Conservation (phyloP, 768 basidiomycete genomes). For the Sutorius australiensis region DNA sequence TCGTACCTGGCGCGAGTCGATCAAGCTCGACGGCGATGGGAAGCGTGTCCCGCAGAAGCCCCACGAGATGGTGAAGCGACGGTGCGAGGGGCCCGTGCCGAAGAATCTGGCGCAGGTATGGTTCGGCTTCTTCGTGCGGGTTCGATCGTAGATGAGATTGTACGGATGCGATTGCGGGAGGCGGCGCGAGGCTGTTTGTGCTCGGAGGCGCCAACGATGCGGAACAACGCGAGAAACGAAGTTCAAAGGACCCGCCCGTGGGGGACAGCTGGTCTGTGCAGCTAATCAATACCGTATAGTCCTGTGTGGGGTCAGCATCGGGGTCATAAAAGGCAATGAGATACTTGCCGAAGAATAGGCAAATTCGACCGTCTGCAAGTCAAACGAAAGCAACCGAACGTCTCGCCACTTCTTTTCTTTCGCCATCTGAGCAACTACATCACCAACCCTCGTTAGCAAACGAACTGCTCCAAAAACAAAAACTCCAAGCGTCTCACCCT, state of each 20-base stretch:
- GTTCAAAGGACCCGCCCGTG: slow-evolving; percentile 66
- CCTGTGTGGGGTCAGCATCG: slow-evolving; percentile 35
- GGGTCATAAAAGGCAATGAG: not conserved
- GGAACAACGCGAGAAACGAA: slow-evolving; percentile 60
- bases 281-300: slow-evolving; percentile 73
- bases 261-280: slow-evolving; percentile 73
- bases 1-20: slow-evolving; percentile 37
- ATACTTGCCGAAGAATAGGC: slow-evolving; percentile 60
- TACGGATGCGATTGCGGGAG: slow-evolving; percentile 32
- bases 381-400: slow-evolving; percentile 82
- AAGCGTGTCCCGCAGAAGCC: slow-evolving; percentile 69
- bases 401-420: slow-evolving; percentile 68
- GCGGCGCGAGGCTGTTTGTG: slow-evolving; percentile 21
- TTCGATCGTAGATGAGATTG: slow-evolving; percentile 37
- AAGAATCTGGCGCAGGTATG: slow-evolving; percentile 67
- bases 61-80: slow-evolving; percentile 64
- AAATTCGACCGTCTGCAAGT: slow-evolving; percentile 90
- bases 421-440: slow-evolving; percentile 77
- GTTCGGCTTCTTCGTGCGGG: slow-evolving; percentile 78
- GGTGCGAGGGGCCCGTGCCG: slow-evolving; percentile 63
- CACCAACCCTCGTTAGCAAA: not conserved
- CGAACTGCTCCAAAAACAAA: not conserved
- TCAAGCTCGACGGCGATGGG: slow-evolving; percentile 75
- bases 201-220: slow-evolving; percentile 8
- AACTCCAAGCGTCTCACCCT: slow-evolving; percentile 47